Evolutionary conservation across 2,329 filamentous ascomycete genomes (phyloP), one percentile per base, ranked within the genome.

Genomic region (Microascus cirrosus): DNA sequence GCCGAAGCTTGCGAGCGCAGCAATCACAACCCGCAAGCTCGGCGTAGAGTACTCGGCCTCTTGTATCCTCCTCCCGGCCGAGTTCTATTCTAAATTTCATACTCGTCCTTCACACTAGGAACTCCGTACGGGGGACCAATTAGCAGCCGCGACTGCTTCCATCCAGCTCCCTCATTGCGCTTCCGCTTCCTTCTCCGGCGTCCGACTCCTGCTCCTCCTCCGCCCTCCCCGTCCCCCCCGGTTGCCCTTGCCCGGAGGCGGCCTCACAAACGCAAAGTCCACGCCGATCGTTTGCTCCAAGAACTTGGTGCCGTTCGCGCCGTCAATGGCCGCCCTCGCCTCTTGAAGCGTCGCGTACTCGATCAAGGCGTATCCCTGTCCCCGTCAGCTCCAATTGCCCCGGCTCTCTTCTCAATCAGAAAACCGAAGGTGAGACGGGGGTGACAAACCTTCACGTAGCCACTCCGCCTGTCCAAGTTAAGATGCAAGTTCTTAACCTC

Each of bases 401-500:
- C 39, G 28, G 28, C 28, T 4, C 28, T 32, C 28, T 32, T 8
- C 28, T 32, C 28, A 8, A 8, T 8, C 28, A 8, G 28, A 8
- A 8, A 8, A 45, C 8, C 39, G 6, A n/a, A 36, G 8, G 28
- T 20, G 12, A 32, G 15, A 20, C n/a, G 32, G 25, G 3, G 20
- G 53, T 24, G 53, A 39, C 61, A 25, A 45, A 89, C 89, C 86
- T 94, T 94, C 65, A 93, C 89, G 67, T 93, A 94, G 68, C 89
- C 89, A 61, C 87, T 93, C 66, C 90, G 78, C 57, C 89, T 79
- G 69, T 94, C 89, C 61, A 94, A 75, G 68, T 94, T 94, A 68
- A 94, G 73, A 67, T 94, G 89, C 68, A 93, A 69, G 68, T 94
- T 94, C 79, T 91, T 91, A 67, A 94, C 90, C 73, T 93, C 87